Base-by-base conservation (phyloP, 768 basidiomycete genomes). In the Leccinum subtestaceum region DNA sequence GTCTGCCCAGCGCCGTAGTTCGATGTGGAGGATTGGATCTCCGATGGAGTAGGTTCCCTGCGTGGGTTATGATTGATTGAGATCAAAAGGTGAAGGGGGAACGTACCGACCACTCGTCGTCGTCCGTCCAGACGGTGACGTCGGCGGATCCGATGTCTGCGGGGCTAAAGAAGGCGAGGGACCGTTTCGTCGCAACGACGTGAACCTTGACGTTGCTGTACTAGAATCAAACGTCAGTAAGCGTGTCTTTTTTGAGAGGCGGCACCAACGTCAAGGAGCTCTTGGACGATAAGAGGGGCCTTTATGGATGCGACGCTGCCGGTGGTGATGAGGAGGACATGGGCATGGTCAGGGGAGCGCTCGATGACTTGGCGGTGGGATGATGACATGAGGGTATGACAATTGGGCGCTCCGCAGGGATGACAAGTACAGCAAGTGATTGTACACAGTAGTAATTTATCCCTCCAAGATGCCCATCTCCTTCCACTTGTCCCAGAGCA, bases 231-330 rank as follows among this genome's bases (percentile, higher is more conserved):
- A 19, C n/a, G 19, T 49, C 6, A 17, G 17, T 31, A 13, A 15
- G 17, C 9, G 38, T 15, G 38, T 27, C 27, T 40, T 8, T 55
- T 32, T 12, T 11, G 32, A 5, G 32, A 32, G 32, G 12, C 31
- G 0, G 11, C 32, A 32, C 32, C 32, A 53, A 89, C 88, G 62
- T 77, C 75, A 45, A 89, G 76, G 31, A 98, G 79, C 63, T 88
- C 89, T 29, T 79, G 72, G 19, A 93, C 91, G 59, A 99, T 97
- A 53, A 97, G 80, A 4, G 95, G 94, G 1, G 87, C 87, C 68
- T 98, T 98, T 69, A 98, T 84, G 54, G 93, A 93, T 0, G 96
- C 95, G 9, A 99, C 96, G 68, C 92, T 95, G n/a, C 96, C 95
- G 0, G 93, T 92, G 0, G 91, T 87, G 60, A 98, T 86, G 40